Evolutionary conservation across 306 rosid species (phyloP).

Genomic region (Chamaecrista fasciculata): DNA sequence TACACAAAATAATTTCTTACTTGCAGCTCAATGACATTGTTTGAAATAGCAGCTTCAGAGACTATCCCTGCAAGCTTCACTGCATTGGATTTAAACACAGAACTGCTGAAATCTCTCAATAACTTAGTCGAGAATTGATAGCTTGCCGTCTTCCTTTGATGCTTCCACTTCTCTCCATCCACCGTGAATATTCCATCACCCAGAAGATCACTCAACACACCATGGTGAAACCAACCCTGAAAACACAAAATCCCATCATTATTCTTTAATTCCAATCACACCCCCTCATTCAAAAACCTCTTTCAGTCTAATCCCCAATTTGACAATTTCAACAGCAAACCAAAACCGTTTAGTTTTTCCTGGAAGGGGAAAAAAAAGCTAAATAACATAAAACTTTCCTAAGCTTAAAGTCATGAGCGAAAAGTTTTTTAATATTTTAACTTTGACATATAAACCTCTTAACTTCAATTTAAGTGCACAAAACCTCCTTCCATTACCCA

Average conservation of each 20-base stretch:
- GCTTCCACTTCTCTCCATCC: slow-evolving; percentile 61
- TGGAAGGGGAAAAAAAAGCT: too few relatives aligned
- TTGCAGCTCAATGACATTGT: slow-evolving; percentile 45
- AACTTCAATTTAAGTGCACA: too few relatives aligned
- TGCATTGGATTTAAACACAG: slow-evolving; percentile 44
- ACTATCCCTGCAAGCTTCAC: slow-evolving; percentile 46
- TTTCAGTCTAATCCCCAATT: too few relatives aligned
- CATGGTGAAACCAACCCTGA: slow-evolving; percentile 56
- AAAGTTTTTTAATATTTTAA: too few relatives aligned
- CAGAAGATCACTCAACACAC: slow-evolving; percentile 49
- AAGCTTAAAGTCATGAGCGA: too few relatives aligned
- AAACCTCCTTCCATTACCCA: too few relatives aligned
- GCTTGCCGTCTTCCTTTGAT: slow-evolving; percentile 63
- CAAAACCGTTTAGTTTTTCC: too few relatives aligned
- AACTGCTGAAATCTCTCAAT: slow-evolving; percentile 54
- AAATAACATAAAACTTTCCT: too few relatives aligned
- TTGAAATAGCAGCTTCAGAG: slow-evolving; percentile 45
- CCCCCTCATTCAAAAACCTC: too few relatives aligned
- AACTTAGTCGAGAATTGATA: slow-evolving; percentile 57
- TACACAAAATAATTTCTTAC: slow-evolving; percentile 20
- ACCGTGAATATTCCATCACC: slow-evolving; percentile 75
- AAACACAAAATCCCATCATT: not conserved
- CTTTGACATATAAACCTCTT: too few relatives aligned
- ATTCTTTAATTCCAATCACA: not conserved
- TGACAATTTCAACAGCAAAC: too few relatives aligned